Evolutionary conservation across 2,329 filamentous ascomycete species (phyloP), one percentile per base, ranked within the genome.

Genomic region (Alternaria postmessia): DNA sequence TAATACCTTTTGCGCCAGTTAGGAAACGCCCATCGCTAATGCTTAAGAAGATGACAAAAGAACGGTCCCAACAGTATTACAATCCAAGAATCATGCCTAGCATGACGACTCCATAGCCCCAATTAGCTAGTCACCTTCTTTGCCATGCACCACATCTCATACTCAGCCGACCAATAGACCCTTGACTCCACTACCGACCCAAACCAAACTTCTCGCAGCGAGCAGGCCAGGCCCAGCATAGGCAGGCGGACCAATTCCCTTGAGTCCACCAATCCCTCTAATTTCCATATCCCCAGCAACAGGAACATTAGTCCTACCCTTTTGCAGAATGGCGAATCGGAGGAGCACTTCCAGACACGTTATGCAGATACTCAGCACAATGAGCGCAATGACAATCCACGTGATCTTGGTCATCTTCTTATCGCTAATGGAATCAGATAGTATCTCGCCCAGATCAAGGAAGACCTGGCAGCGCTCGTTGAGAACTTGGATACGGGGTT

Each of bases 401-500:
- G 95, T 99, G 76, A 97, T 96, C 67, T 86, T 85, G 68, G 93
- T 97, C 91, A 97, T 98, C 78, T 97, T 97, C 67, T 92, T 90
- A 76, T 98, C 93, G 22, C 92, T 92, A 55, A 97, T 94, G 2
- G 89, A 92, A 79, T 99, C 94, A 14, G 91, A 93, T 1, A 99
- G 83, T 24, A 99, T 97, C 80, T 97, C 94, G 46, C 95, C 94
- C 9, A 99, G 87, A 78, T 99, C 95, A 18, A 99, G 87, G 81
- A 99, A 99, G 51, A 99, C 95, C 42, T 92, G 89, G 78, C 95
- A 99, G 54, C 95, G 90, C 81, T 98, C 95, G 79, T 99, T 99
- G 66, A 99, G 89, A 24, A 98, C 94, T 79, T 96, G 93, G 76
- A 97, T 97, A 55, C 95, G 92, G 7, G 91, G 93, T 74, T 96